Base-by-base conservation (phyloP, 495 filamentous ascomycete genomes). In the Penicillium dipodomyicola region DNA sequence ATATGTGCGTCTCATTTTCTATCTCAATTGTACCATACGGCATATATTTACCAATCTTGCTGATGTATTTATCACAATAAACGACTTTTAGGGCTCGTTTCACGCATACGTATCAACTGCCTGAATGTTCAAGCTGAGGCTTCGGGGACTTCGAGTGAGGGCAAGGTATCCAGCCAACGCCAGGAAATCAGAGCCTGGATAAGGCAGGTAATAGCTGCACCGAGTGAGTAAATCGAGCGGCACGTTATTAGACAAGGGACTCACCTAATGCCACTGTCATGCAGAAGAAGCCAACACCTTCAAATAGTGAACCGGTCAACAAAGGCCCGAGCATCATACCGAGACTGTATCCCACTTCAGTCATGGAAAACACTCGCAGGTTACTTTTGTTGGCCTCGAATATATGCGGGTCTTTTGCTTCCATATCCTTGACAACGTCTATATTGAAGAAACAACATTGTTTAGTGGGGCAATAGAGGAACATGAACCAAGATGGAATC, bases 261-360 rank as follows among this genome's bases (percentile, higher is more conserved):
- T 48, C 27, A 62, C 62, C 50, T 14, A 55, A 12, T 19, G 30
- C 40, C 9, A 47, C 29, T 10, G 42, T 68, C 58, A 70, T 48
- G 5, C 49, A 46, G 14, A 52, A 56, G 51, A 64, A 71, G 0
- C 67, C 67, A 12, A 69, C 30, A 20, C 7, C 12, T 50, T 67
- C 61, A 15, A 63, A 54, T 9, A 71, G 17, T 27, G 52, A 49
- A 0, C 68, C 64, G 0, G 59, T 61, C 22, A 69, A 29, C 17
- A 71, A 19, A 14, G 68, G 68, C 20, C 68, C 68, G 11, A 65
- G 5, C 27, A 69, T 58, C 43, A 54, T 59, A 15, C 69, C 69
- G 19, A 49, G 11, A 7, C 58, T 62, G 30, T 51, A 66, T 5
- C 60, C 49, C 9, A 70, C 52, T 27, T 58, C 60, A 37, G 60